Base-by-base conservation (phyloP, 441 rosid genomes). In the Bruguiera hainesii region DNA sequence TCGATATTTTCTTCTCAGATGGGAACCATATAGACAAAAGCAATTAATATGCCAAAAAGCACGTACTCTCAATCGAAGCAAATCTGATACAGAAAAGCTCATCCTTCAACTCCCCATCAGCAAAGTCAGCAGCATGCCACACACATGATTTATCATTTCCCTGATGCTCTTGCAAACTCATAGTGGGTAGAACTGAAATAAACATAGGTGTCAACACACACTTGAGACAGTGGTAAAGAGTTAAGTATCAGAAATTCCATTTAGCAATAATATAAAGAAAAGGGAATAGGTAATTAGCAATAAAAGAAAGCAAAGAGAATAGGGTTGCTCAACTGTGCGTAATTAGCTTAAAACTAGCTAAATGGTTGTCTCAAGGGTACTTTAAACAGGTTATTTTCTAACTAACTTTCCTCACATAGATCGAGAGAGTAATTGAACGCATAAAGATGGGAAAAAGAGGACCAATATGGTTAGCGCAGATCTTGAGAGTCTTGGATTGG, bases 401-500 rank as follows among this genome's bases (percentile, higher is more conserved):
- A 42, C 48, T 42, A 42, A 13, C 15, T 42, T 42, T 42, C 18
- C 15, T 13, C 4, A 56, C 4, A 4, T 10, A 30, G 37, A 52
- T 21, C 20, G n/a, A 20, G 16, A 5, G 42, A 10, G 7, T 11
- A 48, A 48, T 42, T 42, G 16, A 7, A 21, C 0, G 28, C 19
- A 63, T n/a, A 63, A 42, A n/a, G 30, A n/a, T 28, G 8, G 13
- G 35, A 19, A 19, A 10, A 33, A 25, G 6, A 28, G 7, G 11
- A 90, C 97, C 86, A 15, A 87, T 76, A 81, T 93, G 97, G 75
- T 93, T 93, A 68, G 97, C 96, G 68, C 98, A 91, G 89, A 94
- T 94, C 89, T 91, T 94, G 60, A 91, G 84, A 58, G 96, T 94
- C 77, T 91, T 91, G 0, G 93, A 88, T 57, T 91, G 96, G 67